Base-by-base conservation (phyloP, 73 alveolate species). In the Blepharisma japonicum region DNA sequence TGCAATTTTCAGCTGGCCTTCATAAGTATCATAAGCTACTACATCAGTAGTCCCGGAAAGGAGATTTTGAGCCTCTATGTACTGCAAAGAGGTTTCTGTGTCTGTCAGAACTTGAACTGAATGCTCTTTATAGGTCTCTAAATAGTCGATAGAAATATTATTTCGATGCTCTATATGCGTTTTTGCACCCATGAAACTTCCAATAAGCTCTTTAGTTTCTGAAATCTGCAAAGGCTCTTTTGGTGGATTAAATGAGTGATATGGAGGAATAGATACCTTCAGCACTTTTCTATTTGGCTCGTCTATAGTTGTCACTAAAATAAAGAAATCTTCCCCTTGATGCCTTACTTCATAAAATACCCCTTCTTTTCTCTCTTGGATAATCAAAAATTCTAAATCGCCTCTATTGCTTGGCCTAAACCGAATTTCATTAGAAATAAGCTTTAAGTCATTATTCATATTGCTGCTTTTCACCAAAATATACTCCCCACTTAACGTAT, bases 321-420 rank as follows among this genome's bases (percentile, higher is more conserved):
- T n/a, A 61, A 18, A 61, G 46, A 61, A 61, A 61, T 61, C 5
- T 14, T 25, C 74, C 5, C 47, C 47, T 61, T 61, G 74, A 61
- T 61, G 74, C 23, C 23, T 61, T 14, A 61, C 74, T 8, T 61
- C 74, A 61, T 61, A 61, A 48, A 8, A 20, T 2, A 25, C 18
- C 2, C 74, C 74, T 61, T 61, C 74, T 25, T 61, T 61, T 61
- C 74, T n/a, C 11, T 25, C 46, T 25, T 61, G 74, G 46, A 61
- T 61, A 1, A 61, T 25, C 5, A 61, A 61, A 25, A 61, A 61
- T 20, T 61, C 74, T n/a, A n/a, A n/a, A 14, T 61, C 18, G 23
- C 18, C 39, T 38, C 66, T 23, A 5, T 70, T 70, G 27, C 80
- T 70, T 9, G 80, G 55, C n/a, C 68, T 18, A 25, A 70, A 70